phyloP scores from a whole-genome alignment of 2,329 filamentous ascomycete genomes.

The Aspergillus bombycis region DNA sequence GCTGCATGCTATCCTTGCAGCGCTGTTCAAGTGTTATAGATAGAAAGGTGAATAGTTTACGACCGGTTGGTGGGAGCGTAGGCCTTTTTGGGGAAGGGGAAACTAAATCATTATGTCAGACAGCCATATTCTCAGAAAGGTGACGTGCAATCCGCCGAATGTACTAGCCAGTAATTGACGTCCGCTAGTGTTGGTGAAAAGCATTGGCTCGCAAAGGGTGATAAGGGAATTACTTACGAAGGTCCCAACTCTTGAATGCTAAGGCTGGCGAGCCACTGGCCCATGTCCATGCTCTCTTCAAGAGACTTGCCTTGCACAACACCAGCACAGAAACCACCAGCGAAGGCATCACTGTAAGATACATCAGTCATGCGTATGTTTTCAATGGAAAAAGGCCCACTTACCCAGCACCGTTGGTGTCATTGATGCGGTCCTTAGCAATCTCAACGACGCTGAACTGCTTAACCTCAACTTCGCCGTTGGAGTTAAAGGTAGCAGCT shows the following conservation, averaged over 20 bases:
- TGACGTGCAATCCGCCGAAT: too few relatives aligned
- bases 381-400: conserved; percentile 18
- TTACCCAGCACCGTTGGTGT: conserved; percentile 89
- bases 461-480: conserved; percentile 66
- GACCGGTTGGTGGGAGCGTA: conserved; percentile 58
- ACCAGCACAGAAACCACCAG: conserved; percentile 89
- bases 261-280: conserved; percentile 92
- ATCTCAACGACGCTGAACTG: conserved; percentile 83
- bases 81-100: conserved; percentile 79
- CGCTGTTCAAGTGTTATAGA: neutral
- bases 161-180: neutral
- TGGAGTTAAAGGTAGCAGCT: conserved; percentile 72
- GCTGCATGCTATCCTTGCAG: neutral
- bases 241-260: conserved; percentile 95
- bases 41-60: conserved; percentile 18
- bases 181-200: neutral
- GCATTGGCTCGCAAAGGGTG: neutral
- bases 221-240: conserved; percentile 69
- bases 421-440: conserved; percentile 76
- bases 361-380: conserved; percentile 17
- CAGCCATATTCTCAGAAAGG: neutral
- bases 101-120: conserved; percentile 54
- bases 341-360: conserved; percentile 77
- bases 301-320: conserved; percentile 82
- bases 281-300: conserved; percentile 80